These are phyloP conservation scores for Kernera saxatilis DNA, from an alignment of 345 rosid species.

Conservation along the genomic window DNA sequence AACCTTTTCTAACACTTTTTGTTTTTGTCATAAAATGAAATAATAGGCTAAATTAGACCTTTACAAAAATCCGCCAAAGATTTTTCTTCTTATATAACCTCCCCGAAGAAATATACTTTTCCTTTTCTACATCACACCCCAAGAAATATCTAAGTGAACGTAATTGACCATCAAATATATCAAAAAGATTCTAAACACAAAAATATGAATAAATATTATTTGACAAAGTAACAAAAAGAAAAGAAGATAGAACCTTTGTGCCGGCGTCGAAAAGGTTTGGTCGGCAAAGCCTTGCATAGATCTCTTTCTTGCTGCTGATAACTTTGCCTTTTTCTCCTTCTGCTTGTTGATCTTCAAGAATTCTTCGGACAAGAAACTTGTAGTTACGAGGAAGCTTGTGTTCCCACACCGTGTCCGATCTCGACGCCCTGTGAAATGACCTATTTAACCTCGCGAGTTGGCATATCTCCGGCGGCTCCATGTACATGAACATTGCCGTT, in stretches of 20 bases:
- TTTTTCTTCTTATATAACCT: not conserved
- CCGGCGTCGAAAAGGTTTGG: constrained; percentile 59
- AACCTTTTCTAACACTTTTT: not conserved
- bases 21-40: not conserved
- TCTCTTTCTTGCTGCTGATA: constrained; percentile 47
- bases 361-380: constrained; percentile 44
- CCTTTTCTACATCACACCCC: not conserved
- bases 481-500: constrained; percentile 46
- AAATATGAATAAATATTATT: not conserved
- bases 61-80: not conserved
- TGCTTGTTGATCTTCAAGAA: constrained; percentile 34
- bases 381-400: constrained; percentile 75
- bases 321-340: constrained; percentile 16
- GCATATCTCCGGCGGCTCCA: constrained; percentile 91
- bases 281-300: constrained; percentile 52
- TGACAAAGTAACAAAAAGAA: too few species aligned
- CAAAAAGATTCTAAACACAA: not conserved
- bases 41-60: not conserved
- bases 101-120: not conserved
- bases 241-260: constrained; percentile 58
- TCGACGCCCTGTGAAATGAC: constrained; percentile 63
- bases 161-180: constrained; percentile 14
- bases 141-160: constrained; percentile 5
- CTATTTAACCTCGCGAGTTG: constrained; percentile 50
- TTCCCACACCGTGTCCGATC: constrained; percentile 78